These are phyloP conservation scores for Abrus pulchellus DNA, from an alignment of 306 rosid species.

Conservation along the genomic window DNA sequence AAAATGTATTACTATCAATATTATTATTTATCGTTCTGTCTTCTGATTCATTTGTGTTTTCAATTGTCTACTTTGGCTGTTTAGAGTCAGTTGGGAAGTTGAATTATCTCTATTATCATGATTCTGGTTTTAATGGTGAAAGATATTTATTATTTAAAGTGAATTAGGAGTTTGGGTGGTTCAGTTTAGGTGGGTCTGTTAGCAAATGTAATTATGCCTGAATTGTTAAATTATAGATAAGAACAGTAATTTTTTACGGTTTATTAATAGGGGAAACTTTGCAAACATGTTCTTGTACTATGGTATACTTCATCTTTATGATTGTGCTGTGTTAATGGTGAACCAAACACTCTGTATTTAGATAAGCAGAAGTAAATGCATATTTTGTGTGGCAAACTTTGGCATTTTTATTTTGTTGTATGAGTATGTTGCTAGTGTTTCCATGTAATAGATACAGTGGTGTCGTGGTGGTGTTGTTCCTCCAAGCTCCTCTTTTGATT, in stretches of 20 bases:
- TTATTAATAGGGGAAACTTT: neutral
- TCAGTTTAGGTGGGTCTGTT: neutral
- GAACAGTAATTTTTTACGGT: neutral
- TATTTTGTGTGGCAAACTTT: constrained; percentile 3
- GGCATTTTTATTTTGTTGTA: neutral
- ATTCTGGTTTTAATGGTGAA: neutral
- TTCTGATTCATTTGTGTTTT: neutral
- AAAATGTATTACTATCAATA: neutral
- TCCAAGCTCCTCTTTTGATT: constrained; percentile 26
- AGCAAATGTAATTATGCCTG: neutral
- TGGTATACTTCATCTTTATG: neutral
- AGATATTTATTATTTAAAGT: neutral
- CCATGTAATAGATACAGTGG: constrained; percentile 10
- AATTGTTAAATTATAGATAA: neutral
- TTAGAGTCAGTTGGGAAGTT: neutral
- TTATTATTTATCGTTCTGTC: neutral
- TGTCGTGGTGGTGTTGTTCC: constrained; percentile 5
- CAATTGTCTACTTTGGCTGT: neutral
- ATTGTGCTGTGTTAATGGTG: neutral
- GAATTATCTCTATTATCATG: neutral
- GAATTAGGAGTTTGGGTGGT: neutral
- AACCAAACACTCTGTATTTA: neutral
- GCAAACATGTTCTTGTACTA: neutral
- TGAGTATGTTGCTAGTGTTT: constrained; percentile 14
- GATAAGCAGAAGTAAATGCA: constrained; percentile 21